Conservation (phyloP, 306 rosid species). For the Lotus japonicus region DNA sequence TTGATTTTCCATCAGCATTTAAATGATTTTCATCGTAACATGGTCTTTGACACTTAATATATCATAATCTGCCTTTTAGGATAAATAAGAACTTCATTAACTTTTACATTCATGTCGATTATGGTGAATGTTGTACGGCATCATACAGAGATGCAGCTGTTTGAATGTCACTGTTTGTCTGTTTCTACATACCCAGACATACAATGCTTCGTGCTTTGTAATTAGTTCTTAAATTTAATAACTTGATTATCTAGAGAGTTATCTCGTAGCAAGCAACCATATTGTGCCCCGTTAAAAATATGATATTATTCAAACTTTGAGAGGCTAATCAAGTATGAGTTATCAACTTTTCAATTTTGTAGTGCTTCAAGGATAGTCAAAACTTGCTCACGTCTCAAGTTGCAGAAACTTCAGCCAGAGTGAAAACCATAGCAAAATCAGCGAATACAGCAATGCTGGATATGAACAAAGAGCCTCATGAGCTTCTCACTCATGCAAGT, state of each 20-base stretch:
- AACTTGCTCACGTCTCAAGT: conserved; percentile 31
- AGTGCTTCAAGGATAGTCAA: conserved; percentile 45
- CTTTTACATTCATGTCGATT: not conserved
- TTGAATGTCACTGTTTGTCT: not conserved
- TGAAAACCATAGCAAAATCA: conserved; percentile 27
- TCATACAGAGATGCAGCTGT: not conserved
- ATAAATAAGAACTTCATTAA: not conserved
- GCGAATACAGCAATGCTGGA: conserved; percentile 30
- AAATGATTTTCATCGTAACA: conserved; percentile 5
- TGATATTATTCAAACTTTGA: conserved; percentile 1
- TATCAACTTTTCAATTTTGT: conserved; percentile 28
- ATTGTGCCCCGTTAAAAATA: not conserved
- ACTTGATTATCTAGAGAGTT: conserved; percentile 4
- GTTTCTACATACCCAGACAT: not conserved
- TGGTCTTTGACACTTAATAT: not conserved
- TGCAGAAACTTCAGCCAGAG: conserved; percentile 32
- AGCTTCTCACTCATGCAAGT: conserved; percentile 29
- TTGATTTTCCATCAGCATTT: not conserved
- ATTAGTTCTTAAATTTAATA: conserved; percentile 5
- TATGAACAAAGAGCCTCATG: conserved; percentile 48
- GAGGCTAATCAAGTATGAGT: conserved; percentile 20
- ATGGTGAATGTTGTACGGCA: not conserved
- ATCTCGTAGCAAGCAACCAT: conserved; percentile 2
- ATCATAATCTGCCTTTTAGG: conserved; percentile 6
- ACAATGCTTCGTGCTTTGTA: not conserved